phyloP scores from a whole-genome alignment of 177 flowering plant genomes.

The Vitis hybrid region DNA sequence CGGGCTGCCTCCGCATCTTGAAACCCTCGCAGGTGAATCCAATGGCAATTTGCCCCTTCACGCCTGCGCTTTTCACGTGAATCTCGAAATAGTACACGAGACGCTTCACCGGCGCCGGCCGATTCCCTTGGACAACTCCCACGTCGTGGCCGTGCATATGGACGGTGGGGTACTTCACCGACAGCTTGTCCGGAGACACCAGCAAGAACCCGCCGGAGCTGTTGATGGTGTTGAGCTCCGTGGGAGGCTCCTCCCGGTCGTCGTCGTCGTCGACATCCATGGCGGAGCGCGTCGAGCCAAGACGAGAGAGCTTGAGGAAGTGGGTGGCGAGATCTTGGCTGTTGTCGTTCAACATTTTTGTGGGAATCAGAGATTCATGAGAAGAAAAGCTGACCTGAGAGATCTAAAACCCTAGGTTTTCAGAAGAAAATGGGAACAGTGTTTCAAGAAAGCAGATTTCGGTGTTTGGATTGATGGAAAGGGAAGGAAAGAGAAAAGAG shows the following conservation, averaged over 20 bases:
- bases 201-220: slow-evolving; percentile 82
- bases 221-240: slow-evolving; percentile 79
- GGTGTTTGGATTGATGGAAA: no score
- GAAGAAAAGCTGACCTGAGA: no score
- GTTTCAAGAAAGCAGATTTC: no score
- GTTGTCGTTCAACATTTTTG: not conserved
- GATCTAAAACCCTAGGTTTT: no score
- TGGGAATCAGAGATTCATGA: no score
- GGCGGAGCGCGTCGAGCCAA: slow-evolving; percentile 11
- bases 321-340: slow-evolving; percentile 26
- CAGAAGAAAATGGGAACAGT: no score
- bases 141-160: slow-evolving; percentile 88
- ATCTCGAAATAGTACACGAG: slow-evolving; percentile 89
- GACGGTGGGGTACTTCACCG: slow-evolving; percentile 66
- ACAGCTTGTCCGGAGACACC: slow-evolving; percentile 75
- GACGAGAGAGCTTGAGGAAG: slow-evolving; percentile 27
- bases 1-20: slow-evolving; percentile 89
- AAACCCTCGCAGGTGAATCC: slow-evolving; percentile 73
- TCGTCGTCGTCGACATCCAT: slow-evolving; percentile 15
- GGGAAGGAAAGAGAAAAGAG: no score
- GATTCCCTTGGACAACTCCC: slow-evolving; percentile 84
- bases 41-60: slow-evolving; percentile 78
- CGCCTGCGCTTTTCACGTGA: slow-evolving; percentile 72
- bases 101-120: slow-evolving; percentile 69
- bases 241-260: slow-evolving; percentile 56